Base-by-base conservation (phyloP, 805 yeast species). In the Cyberlindnera petersonii region DNA sequence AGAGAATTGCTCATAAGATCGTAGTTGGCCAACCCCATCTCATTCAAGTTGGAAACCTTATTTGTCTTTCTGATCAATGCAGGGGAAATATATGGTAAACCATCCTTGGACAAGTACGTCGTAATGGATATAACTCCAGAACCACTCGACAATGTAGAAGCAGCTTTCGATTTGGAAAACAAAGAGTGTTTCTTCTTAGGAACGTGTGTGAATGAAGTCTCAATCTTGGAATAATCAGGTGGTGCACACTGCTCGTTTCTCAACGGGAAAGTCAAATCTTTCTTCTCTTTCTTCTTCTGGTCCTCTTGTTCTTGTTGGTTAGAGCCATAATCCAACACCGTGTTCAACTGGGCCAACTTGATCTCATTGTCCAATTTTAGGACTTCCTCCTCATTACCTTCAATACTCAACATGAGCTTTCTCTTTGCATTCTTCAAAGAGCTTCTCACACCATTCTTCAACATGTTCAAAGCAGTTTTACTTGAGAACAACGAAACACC, bases 51-150 rank as follows among this genome's bases (percentile, higher is more conserved):
- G 21, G 61, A 61, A 22, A 58, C 53, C 24, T 48, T 58, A 40
- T 67, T 67, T 3, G 64, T 56, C 41, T 64, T 66, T 33, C 58
- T 55, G 19, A 67, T 49, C 30, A 67, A 46, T 1, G 65, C 50
- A 19, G 71, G 71, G 6, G 66, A 54, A 31, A 57, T 49, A 39
- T 66, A 67, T 5, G 70, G 66, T 21, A 67, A 42, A 33, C 64
- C 59, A 28, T 53, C 58, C 31, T 58, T 52, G 15, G 70, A 69
- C 22, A 61, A 43, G 3, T 43, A 42, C 1, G 64, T 50, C 2
- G 56, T 46, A 9, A 64, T 42, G 2, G 59, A 46, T 5, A 66
- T 52, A 18, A 63, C 28, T 1, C 71, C 70, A 17, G 55, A 45
- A 31, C 52, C 34, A 8, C 9, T 31, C 7, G 29, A 34, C n/a